phyloP scores from a whole-genome alignment of 441 rosid genomes.

The Eutrema salsugineum region DNA sequence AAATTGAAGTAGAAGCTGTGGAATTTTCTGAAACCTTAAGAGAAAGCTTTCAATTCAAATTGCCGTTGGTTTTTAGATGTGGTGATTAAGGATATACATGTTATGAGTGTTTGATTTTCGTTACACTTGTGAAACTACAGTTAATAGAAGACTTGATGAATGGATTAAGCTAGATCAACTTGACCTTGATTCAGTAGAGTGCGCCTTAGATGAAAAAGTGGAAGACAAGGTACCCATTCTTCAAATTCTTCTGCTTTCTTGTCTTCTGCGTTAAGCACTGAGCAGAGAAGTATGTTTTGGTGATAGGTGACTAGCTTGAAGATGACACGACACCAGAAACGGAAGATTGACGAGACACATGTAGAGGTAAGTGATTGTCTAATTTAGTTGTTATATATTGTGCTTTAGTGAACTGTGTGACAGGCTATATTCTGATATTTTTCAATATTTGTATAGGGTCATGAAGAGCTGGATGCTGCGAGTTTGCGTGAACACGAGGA shows the following conservation, averaged over 20 bases:
- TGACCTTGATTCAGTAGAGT: conserved; percentile 90
- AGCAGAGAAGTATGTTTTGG: background rate
- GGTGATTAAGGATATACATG: background rate
- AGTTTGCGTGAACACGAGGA: conserved; percentile 99
- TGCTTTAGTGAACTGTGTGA: background rate
- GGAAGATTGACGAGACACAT: conserved; percentile 98
- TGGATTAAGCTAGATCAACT: conserved; percentile 98
- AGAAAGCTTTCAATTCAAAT: background rate
- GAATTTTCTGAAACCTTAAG: background rate
- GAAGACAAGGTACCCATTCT: conserved; percentile 79
- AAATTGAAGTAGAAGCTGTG: background rate
- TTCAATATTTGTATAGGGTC: conserved; percentile 54
- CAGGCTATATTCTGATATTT: background rate
- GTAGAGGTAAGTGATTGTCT: conserved; percentile 59
- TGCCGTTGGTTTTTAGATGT: too few relatives aligned
- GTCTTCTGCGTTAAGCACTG: background rate
- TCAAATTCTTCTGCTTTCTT: background rate
- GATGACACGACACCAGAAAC: conserved; percentile 99
- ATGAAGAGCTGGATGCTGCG: conserved; percentile 99
- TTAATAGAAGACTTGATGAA: conserved; percentile 98
- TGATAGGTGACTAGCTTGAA: conserved; percentile 91
- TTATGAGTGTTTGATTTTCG: background rate
- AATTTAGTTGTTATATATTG: background rate
- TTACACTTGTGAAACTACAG: conserved; percentile 32
- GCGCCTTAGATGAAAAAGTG: conserved; percentile 95